Percentiles rank a stretch among this genome's conserved stretches.
Evolutionary conservation across 2,329 filamentous ascomycete species (phyloP).

Genomic region (Fusarium succisae): DNA sequence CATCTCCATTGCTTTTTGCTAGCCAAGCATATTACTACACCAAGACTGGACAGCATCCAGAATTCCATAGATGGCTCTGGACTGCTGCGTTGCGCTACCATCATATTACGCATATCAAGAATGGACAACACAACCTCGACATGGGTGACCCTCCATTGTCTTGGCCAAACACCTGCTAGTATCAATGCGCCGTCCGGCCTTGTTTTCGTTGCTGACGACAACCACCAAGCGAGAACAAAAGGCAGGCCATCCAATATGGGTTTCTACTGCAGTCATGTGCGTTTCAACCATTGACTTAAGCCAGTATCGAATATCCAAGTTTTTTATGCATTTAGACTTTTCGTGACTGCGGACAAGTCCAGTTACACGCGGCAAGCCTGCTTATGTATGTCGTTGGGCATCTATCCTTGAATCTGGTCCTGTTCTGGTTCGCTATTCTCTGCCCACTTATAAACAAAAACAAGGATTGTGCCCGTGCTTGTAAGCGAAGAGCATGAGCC

Average conservation of each 20-base stretch:
- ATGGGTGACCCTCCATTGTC: conserved; percentile 31
- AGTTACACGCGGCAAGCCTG: background rate
- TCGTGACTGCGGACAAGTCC: background rate
- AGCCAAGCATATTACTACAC: background rate
- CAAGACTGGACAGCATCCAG: background rate
- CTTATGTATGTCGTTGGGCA: conserved; percentile 16
- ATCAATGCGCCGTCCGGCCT: conserved; percentile 19
- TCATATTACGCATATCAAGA: conserved; percentile 1
- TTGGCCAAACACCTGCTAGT: conserved; percentile 28
- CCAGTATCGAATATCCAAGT: conserved; percentile 4
- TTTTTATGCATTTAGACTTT: conserved; percentile 16
- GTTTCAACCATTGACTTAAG: conserved; percentile 19
- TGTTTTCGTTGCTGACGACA: conserved; percentile 42
- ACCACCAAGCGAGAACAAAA: conserved; percentile 24
- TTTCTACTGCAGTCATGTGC: background rate
- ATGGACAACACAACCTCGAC: conserved; percentile 24
- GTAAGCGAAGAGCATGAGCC: conserved; percentile 1
- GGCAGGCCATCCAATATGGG: conserved; percentile 5
- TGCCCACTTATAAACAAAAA: conserved; percentile 1
- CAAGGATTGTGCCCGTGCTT: conserved; percentile 9
- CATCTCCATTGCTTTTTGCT: background rate
- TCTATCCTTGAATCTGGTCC: conserved; percentile 1
- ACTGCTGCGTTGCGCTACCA: conserved; percentile 3
- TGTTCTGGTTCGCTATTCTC: conserved; percentile 3
- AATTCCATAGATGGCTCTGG: background rate